Conservation (phyloP, 179 eudicot genomes). For the Vitellaria paradoxa region DNA sequence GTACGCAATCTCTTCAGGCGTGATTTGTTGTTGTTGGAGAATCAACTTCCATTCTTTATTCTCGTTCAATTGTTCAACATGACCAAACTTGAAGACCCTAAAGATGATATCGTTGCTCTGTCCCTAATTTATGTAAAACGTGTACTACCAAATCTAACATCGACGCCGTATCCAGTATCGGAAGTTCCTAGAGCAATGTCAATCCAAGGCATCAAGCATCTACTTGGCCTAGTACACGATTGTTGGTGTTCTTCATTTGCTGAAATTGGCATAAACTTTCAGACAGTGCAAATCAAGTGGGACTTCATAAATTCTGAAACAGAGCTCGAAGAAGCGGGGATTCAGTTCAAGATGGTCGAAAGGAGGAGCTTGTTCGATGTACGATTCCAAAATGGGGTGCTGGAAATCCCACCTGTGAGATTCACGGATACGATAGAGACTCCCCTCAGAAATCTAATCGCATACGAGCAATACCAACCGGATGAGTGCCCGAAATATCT, state of each 20-base stretch:
- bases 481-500: too few species aligned
- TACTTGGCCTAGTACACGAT: neutral
- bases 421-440: neutral
- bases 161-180: neutral
- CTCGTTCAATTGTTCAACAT: conserved; percentile 20
- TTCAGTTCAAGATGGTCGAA: conserved; percentile 19
- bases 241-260: neutral
- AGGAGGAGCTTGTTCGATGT: conserved; percentile 14
- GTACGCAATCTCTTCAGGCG: conserved; percentile 10
- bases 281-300: neutral
- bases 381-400: neutral
- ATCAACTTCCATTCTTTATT: conserved; percentile 28
- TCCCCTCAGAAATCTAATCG: neutral
- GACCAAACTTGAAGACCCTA: conserved; percentile 1
- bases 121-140: neutral
- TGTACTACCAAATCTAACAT: neutral
- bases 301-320: conserved; percentile 20
- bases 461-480: neutral
- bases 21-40: conserved; percentile 12
- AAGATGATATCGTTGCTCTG: conserved; percentile 3
- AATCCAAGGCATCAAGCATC: neutral
- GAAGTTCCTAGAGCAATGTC: neutral
- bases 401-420: neutral
- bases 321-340: conserved; percentile 28
- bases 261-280: neutral